Evolutionary conservation across 1,284 basidiomycete genomes (phyloP).

Genomic region (Heterobasidion occidentale): DNA sequence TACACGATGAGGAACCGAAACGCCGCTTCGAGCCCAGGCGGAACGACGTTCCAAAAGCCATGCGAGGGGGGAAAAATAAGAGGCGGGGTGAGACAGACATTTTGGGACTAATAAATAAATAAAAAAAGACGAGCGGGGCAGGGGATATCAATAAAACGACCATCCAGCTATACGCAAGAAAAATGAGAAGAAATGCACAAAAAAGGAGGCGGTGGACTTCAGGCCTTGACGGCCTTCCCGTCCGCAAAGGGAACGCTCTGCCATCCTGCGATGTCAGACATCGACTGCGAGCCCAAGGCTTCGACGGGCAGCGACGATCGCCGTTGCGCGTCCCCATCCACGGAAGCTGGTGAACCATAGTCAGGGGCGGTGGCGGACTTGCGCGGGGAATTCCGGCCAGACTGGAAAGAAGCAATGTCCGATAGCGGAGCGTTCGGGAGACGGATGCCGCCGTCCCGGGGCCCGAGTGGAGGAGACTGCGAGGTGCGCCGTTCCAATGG

Average conservation of each 20-base stretch:
- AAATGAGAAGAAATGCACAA: not conserved
- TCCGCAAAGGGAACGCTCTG: conserved; percentile 27
- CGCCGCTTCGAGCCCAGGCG: not conserved
- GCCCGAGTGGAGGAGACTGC: conserved; percentile 46
- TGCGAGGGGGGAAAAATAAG: not conserved
- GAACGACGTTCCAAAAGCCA: conserved; percentile 1
- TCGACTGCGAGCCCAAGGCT: conserved; percentile 7
- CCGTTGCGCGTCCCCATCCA: conserved; percentile 8
- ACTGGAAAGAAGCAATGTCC: conserved; percentile 47
- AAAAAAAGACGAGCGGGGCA: conserved; percentile 1
- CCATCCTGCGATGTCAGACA: conserved; percentile 34
- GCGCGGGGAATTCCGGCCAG: conserved; percentile 21
- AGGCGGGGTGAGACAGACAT: not conserved
- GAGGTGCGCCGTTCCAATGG: conserved; percentile 40
- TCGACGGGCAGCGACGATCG: conserved; percentile 9
- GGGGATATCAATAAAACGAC: not conserved
- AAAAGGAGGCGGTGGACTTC: not conserved
- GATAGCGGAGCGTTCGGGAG: conserved; percentile 61
- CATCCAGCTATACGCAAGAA: not conserved
- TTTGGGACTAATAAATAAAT: conserved; percentile 6
- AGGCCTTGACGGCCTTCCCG: conserved; percentile 14
- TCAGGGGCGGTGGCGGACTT: conserved; percentile 33
- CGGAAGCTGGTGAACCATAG: conserved; percentile 3
- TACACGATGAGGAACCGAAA: conserved; percentile 1
- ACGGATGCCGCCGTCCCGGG: conserved; percentile 50